Evolutionary conservation across 2,329 filamentous ascomycete species (phyloP).

Genomic region (Massarina eburnea): DNA sequence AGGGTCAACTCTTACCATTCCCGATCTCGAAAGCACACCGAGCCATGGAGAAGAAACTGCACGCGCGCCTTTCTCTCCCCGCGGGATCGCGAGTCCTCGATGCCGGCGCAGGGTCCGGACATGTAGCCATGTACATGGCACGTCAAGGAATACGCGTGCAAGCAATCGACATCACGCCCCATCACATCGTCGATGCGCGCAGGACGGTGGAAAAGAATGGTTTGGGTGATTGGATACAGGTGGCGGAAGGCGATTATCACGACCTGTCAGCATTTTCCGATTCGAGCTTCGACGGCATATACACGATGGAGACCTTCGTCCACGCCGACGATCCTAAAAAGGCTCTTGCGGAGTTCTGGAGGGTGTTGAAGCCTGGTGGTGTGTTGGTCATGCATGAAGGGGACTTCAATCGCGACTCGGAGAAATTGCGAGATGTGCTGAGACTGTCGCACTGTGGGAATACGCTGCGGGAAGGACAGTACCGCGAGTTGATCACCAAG

Average conservation of each 20-base stretch:
- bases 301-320: conserved; percentile 60
- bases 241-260: conserved; percentile 55
- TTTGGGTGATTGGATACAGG: conserved; percentile 42
- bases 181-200: conserved; percentile 50
- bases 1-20: conserved; percentile 52
- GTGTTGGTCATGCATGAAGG: conserved; percentile 51
- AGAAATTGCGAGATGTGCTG: conserved; percentile 16
- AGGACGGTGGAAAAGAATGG: conserved; percentile 43
- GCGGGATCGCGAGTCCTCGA: conserved; percentile 52
- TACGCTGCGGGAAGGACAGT: conserved; percentile 39
- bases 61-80: conserved; percentile 18
- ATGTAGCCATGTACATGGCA: conserved; percentile 55
- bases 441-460: conserved; percentile 22
- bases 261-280: conserved; percentile 47
- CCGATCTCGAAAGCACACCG: conserved; percentile 48
- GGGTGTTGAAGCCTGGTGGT: conserved; percentile 53
- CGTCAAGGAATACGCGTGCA: conserved; percentile 36
- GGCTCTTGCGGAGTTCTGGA: conserved; percentile 51
- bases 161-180: conserved; percentile 54
- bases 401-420: conserved; percentile 32
- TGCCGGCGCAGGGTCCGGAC: conserved; percentile 54
- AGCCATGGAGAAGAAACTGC: conserved; percentile 55
- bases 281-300: conserved; percentile 53
- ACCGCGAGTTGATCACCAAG: conserved; percentile 43
- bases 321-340: conserved; percentile 53